Base-by-base conservation (phyloP, 1,284 basidiomycete species). In the Fomitopsis palustris region DNA sequence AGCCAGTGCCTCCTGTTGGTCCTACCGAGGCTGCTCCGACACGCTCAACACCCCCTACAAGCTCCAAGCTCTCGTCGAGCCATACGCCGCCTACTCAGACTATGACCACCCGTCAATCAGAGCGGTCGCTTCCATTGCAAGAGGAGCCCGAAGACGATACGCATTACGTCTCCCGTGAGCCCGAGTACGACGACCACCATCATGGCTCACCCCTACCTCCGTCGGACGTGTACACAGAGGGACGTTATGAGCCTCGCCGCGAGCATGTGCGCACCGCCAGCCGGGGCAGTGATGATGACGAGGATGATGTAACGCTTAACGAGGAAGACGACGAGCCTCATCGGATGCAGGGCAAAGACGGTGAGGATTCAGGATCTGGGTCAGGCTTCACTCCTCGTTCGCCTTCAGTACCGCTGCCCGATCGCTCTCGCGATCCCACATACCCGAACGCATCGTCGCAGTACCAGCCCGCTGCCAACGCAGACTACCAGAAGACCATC, bases 101-200 rank as follows among this genome's bases (percentile, higher is more conserved):
- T 5, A 76, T 80, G 64, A 77, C 78, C 60, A 76, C 78, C 3
- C 83, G 86, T 35, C 84, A 84, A n/a, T 84, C 88, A 2, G 88
- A 89, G 69, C 80, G 86, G 51, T 88, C 88, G 33, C 76, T 92
- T 27, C 90, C 89, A 6, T 81, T 91, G 2, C 88, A 92, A 70
- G 88, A 91, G 69, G 88, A 91, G 64, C 78, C 80, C 27, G 88
- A 90, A 65, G 88, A 90, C 64, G 86, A 89, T 62, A 72, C 78
- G 69, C 49, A 70, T 35, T 65, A 58, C 49, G 59, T 64, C 29
- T 65, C 70, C 60, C 58, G 77, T 60, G 74, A 74, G 53, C 58
- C 62, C 14, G 65, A 70, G 54, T 71, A 74, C 67, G 53, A 75
- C 70, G 62, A 76, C 54, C 69, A 69, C 17, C 75, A 71, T 57